These are phyloP conservation scores for Colletotrichum gigasporum DNA, from an alignment of 2,329 filamentous ascomycete species.

Conservation along the genomic window DNA sequence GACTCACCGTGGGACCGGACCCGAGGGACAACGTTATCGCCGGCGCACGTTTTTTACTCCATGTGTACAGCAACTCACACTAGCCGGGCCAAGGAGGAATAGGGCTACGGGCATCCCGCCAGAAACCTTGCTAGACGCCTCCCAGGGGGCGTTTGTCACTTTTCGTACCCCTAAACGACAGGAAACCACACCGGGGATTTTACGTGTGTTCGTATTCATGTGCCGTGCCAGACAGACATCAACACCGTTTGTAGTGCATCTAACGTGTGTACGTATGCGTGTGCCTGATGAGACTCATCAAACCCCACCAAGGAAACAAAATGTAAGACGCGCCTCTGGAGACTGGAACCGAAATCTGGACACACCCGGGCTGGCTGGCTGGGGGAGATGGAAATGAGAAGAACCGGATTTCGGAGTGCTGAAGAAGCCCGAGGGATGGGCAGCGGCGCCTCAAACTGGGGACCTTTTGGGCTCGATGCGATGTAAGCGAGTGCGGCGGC, in stretches of 20 bases:
- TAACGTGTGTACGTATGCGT: background rate
- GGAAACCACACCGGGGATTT: too few relatives aligned
- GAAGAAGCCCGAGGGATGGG: conserved; percentile 22
- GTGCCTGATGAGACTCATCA: background rate
- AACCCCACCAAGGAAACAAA: background rate
- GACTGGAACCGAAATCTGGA: background rate
- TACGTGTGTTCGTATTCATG: too few relatives aligned
- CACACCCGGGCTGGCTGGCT: too few relatives aligned
- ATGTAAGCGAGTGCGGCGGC: conserved; percentile 17
- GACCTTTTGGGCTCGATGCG: too few relatives aligned
- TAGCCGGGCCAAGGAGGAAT: background rate
- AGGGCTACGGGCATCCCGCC: background rate
- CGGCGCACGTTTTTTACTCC: background rate
- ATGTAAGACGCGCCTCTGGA: too few relatives aligned
- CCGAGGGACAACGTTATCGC: conserved; percentile 4
- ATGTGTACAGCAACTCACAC: too few relatives aligned
- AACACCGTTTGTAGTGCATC: background rate
- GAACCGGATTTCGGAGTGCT: conserved; percentile 26
- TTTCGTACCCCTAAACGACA: too few relatives aligned
- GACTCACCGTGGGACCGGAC: background rate
- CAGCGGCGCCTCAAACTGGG: background rate
- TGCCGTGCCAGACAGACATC: too few relatives aligned
- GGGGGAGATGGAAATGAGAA: conserved; percentile 12
- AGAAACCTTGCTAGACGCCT: too few relatives aligned
- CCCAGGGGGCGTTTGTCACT: too few relatives aligned